phyloP scores from a whole-genome alignment of 2,329 filamentous ascomycete genomes.

The Drechmeria coniospora region DNA sequence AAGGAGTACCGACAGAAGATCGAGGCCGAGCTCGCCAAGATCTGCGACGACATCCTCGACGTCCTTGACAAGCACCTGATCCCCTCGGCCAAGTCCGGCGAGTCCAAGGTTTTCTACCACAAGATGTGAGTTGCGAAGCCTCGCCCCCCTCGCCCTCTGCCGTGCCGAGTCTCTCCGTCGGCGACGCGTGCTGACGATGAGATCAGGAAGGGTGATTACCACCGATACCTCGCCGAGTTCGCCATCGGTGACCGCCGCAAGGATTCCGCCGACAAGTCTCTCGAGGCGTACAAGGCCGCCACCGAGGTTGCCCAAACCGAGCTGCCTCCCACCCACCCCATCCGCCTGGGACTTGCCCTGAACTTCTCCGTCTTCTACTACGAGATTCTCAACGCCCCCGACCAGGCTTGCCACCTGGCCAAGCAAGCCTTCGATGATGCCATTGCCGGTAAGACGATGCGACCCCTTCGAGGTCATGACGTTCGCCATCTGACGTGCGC shows the following conservation, averaged over 20 bases:
- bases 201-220: slow-evolving; percentile 93
- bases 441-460: slow-evolving; percentile 52
- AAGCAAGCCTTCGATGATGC: slow-evolving; percentile 99
- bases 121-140: slow-evolving; percentile 59
- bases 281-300: slow-evolving; percentile 92
- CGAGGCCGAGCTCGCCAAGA: slow-evolving; percentile 88
- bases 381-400: slow-evolving; percentile 96
- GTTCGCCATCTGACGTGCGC: not conserved
- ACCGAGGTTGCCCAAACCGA: slow-evolving; percentile 97
- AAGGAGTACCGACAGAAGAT: slow-evolving; percentile 99
- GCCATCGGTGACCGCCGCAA: slow-evolving; percentile 90
- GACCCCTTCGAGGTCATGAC: too few species aligned
- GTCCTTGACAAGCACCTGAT: slow-evolving; percentile 91
- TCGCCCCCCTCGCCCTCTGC: slow-evolving; percentile 2
- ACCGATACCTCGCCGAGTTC: slow-evolving; percentile 97
- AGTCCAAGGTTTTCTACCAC: slow-evolving; percentile 99
- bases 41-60: slow-evolving; percentile 94
- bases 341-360: slow-evolving; percentile 89
- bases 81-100: slow-evolving; percentile 81
- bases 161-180: too few species aligned
- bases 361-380: slow-evolving; percentile 99
- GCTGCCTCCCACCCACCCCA: slow-evolving; percentile 92
- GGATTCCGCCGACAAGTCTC: slow-evolving; percentile 81
- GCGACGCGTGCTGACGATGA: slow-evolving; percentile 1
- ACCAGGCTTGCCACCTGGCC: slow-evolving; percentile 94